Percentiles rank a stretch among this genome's conserved stretches.
Conservation (phyloP, 176 grass and related monocot genomes). For the Oryza meridionalis region DNA sequence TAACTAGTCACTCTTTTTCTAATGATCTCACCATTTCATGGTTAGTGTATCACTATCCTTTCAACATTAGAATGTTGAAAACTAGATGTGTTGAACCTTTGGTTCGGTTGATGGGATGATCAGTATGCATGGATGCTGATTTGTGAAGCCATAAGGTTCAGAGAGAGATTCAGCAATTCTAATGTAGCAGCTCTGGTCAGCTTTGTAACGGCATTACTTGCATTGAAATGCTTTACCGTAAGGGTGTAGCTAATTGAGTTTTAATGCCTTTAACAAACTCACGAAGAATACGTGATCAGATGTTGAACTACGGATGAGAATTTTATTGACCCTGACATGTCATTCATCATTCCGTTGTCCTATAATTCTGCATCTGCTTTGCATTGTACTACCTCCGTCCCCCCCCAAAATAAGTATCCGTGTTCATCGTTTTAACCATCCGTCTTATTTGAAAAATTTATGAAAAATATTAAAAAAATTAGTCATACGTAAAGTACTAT, state of each 20-base stretch:
- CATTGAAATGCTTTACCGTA: background rate
- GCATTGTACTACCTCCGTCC: too few species aligned
- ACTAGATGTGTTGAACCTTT: background rate
- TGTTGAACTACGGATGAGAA: background rate
- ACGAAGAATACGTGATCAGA: background rate
- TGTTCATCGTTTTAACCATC: too few species aligned
- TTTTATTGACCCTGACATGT: background rate
- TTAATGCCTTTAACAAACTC: background rate
- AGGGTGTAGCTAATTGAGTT: too few species aligned
- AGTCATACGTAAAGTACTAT: too few species aligned
- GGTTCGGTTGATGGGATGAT: background rate
- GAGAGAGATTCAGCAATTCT: background rate
- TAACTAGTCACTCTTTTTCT: background rate
- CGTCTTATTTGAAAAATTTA: too few species aligned
- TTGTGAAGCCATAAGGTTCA: background rate
- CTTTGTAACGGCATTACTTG: background rate
- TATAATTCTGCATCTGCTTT: background rate
- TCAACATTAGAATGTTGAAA: background rate
- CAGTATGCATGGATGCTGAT: constrained; percentile 11
- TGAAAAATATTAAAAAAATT: too few species aligned
- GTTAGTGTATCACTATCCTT: constrained; percentile 15
- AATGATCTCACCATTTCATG: constrained; percentile 21
- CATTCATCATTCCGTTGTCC: background rate
- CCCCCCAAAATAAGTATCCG: too few species aligned
- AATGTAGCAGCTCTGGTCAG: background rate